Base-by-base conservation (phyloP, 768 basidiomycete species). In the Flagelloscypha sp. region DNA sequence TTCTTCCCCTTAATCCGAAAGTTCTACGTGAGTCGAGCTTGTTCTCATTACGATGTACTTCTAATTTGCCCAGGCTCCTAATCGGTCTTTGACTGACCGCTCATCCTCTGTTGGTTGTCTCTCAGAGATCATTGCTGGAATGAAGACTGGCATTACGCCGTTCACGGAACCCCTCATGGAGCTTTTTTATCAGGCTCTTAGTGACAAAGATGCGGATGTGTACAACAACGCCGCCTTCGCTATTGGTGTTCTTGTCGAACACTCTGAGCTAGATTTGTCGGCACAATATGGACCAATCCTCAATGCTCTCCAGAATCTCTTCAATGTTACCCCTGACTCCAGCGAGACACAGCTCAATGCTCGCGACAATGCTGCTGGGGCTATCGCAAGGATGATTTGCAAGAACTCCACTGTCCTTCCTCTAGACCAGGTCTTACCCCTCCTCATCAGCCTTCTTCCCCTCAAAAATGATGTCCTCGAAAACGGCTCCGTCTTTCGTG, bases 171-270 rank as follows among this genome's bases (percentile, higher is more conserved):
- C 75, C 11, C 69, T 99, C 19, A 70, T 92, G 34, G 78, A 86
- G 39, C 72, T 98, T 37, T 84, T 95, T 63, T 81, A 82, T 58
- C 71, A 68, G 36, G 89, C 86, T 7, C 74, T 99, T 10, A 57
- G 70, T 40, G 94, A 98, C 53, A 59, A 67, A 2, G 94, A 97
- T 27, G 63, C 80, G n/a, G 94, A 98, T 59, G 93, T 98, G 7
- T 79, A 86, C 48, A 92, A 88, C 61, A 98, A 98, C 49, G 90
- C 92, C 13, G 90, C 92, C 11, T 99, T 95, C 55, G 94, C 93
- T 22, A 69, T 78, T 22, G 94, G 95, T 40, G 79, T 94, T 27
- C 75, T 99, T 37, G 74, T 97, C 44, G 87, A 93, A 61, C 76
- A 90, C 63, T 79, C 87, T 6, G 68, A 79, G 30, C 56, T 76